Conservation (phyloP, 139 green algal genomes). For the Eudorina sp. region DNA sequence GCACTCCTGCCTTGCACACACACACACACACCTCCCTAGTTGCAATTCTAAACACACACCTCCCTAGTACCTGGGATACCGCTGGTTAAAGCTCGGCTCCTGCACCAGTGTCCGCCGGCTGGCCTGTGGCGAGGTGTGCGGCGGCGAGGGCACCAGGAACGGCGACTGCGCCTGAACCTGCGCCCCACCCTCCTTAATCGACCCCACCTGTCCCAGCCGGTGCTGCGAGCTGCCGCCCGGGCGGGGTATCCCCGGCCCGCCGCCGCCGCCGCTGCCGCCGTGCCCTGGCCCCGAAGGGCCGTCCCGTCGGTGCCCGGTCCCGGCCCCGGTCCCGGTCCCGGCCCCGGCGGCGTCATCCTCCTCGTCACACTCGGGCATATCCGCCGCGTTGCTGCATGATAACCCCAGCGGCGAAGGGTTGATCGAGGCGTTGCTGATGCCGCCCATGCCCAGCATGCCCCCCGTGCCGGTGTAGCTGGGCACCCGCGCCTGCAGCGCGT, state of each 20-base stretch:
- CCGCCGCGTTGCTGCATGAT: constrained; percentile 34
- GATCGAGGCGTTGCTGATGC: neutral
- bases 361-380: neutral
- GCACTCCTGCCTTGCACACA: too few species aligned
- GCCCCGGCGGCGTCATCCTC: neutral
- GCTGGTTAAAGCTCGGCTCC: constrained; percentile 47
- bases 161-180: constrained; percentile 9
- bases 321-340: neutral
- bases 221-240: neutral
- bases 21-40: too few species aligned
- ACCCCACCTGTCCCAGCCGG: neutral
- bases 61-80: constrained; percentile 3
- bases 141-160: constrained; percentile 44
- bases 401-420: constrained; percentile 34
- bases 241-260: neutral
- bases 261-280: neutral
- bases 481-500: constrained; percentile 3
- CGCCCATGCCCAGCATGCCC: neutral
- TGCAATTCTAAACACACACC: too few species aligned
- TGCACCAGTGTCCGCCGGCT: constrained; percentile 18
- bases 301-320: too few species aligned
- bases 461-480: neutral
- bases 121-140: constrained; percentile 17
- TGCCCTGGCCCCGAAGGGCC: too few species aligned
- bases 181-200: neutral